These are phyloP conservation scores for Gossypium rotundifolium DNA, from an alignment of 345 rosid genomes.

Conservation along the genomic window DNA sequence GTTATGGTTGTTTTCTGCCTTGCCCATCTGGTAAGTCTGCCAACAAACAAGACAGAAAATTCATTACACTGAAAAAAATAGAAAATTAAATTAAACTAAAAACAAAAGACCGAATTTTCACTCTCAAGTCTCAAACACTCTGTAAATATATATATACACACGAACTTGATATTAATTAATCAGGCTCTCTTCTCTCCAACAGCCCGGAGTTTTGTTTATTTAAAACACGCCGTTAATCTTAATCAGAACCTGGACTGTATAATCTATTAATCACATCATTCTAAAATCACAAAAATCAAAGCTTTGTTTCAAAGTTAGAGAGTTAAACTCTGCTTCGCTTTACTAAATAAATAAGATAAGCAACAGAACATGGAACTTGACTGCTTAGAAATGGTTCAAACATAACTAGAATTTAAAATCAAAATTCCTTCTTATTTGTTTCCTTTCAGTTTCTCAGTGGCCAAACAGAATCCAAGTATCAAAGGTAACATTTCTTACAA, in stretches of 20 bases:
- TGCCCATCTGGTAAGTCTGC: conserved; percentile 34
- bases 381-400: background rate
- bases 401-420: background rate
- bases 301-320: background rate
- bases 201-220: background rate
- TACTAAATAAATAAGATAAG: background rate
- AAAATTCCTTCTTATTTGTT: background rate
- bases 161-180: too few relatives aligned
- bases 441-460: background rate
- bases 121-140: background rate
- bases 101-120: background rate
- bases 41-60: background rate
- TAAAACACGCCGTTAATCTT: background rate
- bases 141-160: too few relatives aligned
- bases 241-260: background rate
- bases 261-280: background rate
- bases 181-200: too few relatives aligned
- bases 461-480: background rate
- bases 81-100: background rate
- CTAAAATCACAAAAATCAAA: background rate
- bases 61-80: background rate
- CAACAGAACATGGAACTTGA: background rate
- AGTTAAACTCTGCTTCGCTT: background rate
- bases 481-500: background rate
- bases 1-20: conserved; percentile 26